phyloP scores from a whole-genome alignment of 768 basidiomycete genomes.

The Amanita inopinata region DNA sequence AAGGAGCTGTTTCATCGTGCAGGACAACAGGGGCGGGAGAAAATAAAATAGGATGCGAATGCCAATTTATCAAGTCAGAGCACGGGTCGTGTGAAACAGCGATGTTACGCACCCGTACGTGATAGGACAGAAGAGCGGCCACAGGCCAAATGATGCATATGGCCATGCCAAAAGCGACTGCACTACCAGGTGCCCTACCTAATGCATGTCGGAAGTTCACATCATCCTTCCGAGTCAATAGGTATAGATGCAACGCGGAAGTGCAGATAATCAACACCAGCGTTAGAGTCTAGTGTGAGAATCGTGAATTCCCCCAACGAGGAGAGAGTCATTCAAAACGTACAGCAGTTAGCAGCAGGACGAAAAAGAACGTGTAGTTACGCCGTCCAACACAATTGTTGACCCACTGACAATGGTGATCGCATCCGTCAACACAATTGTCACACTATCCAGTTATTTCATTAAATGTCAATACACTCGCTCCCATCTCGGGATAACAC shows the following conservation, averaged over 20 bases:
- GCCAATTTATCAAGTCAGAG: neutral
- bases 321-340: slow-evolving; percentile 21
- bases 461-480: neutral
- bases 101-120: slow-evolving; percentile 60
- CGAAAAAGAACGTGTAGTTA: slow-evolving; percentile 92
- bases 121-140: slow-evolving; percentile 68
- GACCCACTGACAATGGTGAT: slow-evolving; percentile 87
- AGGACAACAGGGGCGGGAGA: neutral
- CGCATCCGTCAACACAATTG: slow-evolving; percentile 94
- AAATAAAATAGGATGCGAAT: slow-evolving; percentile 4
- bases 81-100: neutral
- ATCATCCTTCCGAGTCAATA: slow-evolving; percentile 45
- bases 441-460: slow-evolving; percentile 54
- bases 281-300: slow-evolving; percentile 48
- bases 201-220: slow-evolving; percentile 38
- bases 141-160: slow-evolving; percentile 78
- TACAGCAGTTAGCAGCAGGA: slow-evolving; percentile 68
- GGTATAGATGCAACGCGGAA: slow-evolving; percentile 71
- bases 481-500: slow-evolving; percentile 13
- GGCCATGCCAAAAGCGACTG: slow-evolving; percentile 67
- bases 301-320: slow-evolving; percentile 2
- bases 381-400: slow-evolving; percentile 94
- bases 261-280: slow-evolving; percentile 73
- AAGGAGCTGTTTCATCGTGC: slow-evolving; percentile 42
- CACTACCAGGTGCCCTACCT: slow-evolving; percentile 60